A percentile compares a stretch with the other conserved stretches of the same genome.
These are phyloP conservation scores for Coemansia erecta DNA, from an alignment of 192 early-diverging fungal genomes.

Conservation along the genomic window DNA sequence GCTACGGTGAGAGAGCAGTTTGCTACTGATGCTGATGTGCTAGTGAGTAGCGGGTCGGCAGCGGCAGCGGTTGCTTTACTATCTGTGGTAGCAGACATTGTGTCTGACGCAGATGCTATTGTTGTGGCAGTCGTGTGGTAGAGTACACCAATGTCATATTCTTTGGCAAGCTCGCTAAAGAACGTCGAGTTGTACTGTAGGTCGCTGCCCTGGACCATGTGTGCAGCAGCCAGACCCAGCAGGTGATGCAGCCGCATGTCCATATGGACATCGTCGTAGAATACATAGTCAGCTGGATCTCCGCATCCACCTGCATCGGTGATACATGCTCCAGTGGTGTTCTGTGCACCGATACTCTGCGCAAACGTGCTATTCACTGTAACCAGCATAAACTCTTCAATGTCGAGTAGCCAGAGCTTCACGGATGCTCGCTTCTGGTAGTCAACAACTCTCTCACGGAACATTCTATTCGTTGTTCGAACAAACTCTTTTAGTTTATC, in stretches of 20 bases:
- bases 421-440: not conserved
- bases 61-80: not conserved
- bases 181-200: constrained; percentile 23
- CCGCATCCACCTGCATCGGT: constrained; percentile 8
- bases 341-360: constrained; percentile 17
- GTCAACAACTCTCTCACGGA: constrained; percentile 12
- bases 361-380: constrained; percentile 29
- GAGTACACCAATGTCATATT: constrained; percentile 30
- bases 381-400: constrained; percentile 20
- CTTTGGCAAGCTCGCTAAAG: constrained; percentile 16
- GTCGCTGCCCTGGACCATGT: constrained; percentile 13
- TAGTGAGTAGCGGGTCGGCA: constrained; percentile 15
- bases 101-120: too few relatives aligned
- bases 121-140: constrained; percentile 10
- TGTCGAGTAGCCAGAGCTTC: constrained; percentile 24
- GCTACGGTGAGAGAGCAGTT: constrained; percentile 24
- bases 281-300: constrained; percentile 24
- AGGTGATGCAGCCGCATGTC: constrained; percentile 28
- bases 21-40: constrained; percentile 10
- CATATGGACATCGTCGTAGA: constrained; percentile 30
- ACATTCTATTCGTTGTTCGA: constrained; percentile 5
- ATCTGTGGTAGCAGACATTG: too few relatives aligned
- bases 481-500: constrained; percentile 18
- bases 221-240: constrained; percentile 23
- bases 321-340: constrained; percentile 24